phyloP scores from a whole-genome alignment of 2,329 filamentous ascomycete species.

The Aspergillus fumigatus region DNA sequence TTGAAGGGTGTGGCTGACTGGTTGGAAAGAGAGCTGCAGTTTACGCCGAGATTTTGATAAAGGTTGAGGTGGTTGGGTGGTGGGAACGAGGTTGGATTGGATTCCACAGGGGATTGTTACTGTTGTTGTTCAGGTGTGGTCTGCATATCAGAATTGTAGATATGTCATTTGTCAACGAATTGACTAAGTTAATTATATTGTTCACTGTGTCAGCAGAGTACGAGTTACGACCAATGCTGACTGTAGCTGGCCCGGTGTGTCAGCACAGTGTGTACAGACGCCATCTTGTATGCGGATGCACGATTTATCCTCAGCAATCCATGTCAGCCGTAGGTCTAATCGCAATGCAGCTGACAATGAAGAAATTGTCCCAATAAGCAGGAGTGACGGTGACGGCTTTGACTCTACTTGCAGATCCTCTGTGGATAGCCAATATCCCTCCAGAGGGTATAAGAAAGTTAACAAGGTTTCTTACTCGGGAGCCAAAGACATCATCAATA shows the following conservation, averaged over 20 bases:
- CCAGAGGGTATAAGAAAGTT: not conserved
- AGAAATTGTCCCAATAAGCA: not conserved
- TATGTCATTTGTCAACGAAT: not conserved
- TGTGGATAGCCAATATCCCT: not conserved
- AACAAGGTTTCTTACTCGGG: too few species aligned
- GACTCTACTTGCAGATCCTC: not conserved
- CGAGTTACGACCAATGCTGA: not conserved
- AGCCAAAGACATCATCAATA: not conserved
- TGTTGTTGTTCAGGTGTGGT: not conserved
- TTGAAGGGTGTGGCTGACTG: not conserved
- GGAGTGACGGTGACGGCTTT: not conserved
- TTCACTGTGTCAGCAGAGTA: not conserved
- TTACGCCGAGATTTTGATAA: not conserved
- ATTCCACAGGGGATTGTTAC: not conserved
- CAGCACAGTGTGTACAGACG: not conserved
- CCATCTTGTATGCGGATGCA: not conserved
- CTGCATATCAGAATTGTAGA: not conserved
- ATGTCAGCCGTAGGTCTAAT: not conserved
- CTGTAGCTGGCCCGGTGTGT: not conserved
- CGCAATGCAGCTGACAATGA: not conserved
- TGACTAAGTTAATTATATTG: too few species aligned
- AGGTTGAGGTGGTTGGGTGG: not conserved
- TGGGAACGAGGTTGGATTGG: not conserved
- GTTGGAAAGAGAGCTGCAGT: slow-evolving; percentile 1
- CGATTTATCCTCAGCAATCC: not conserved